Base-by-base conservation (phyloP, 305 asterid genomes). In the Solanum hybrid region DNA sequence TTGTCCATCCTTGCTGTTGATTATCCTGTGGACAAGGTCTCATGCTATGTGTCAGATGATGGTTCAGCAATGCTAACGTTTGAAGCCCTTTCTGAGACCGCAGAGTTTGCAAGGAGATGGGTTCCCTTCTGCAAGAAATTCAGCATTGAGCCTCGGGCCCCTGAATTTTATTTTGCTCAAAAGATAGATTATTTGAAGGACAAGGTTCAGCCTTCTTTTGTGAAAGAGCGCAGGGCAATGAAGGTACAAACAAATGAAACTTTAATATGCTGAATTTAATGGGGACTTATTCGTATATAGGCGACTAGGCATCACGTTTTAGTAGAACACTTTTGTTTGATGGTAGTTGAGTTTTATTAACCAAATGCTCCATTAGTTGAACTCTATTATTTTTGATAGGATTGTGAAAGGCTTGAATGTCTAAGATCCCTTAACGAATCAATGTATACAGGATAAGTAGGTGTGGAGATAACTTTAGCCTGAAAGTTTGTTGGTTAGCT, bases 61-160 rank as follows among this genome's bases (percentile, higher is more conserved):
- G 97, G 97, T 90, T 92, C 96, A 36, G 93, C 96, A 37, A 95
- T 95, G 98, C 92, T 95, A 82, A 92, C 96, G 31, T 95, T 94
- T 40, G 96, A 94, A 89, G 86, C 96, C 86, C 94, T 95, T 82
- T 94, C 98, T 29, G 96, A 94, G 92, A 95, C 98, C 5, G 95
- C 98, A 29, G 96, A 95, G 89, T 95, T 94, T 91, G 98, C 98
- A 31, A 94, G 94, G 90, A 94, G 92, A 91, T 95, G 98, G 98
- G 98, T 94, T 33, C 98, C 98, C 83, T 95, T 95, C 92, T 95
- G 96, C 92, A 95, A 95, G 94, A 95, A 95, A 92, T 93, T 94
- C 91, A 91, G 67, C 75, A 94, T 95, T 89, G 96, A 95, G 93
- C 98, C 98, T 22, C 93, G 98, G 91, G 98, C 98, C 86, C 98